Evolutionary conservation across 1,139 yeast species (phyloP), one percentile per base, ranked within the genome.

Genomic region (Protomyces arabidopsidicola): DNA sequence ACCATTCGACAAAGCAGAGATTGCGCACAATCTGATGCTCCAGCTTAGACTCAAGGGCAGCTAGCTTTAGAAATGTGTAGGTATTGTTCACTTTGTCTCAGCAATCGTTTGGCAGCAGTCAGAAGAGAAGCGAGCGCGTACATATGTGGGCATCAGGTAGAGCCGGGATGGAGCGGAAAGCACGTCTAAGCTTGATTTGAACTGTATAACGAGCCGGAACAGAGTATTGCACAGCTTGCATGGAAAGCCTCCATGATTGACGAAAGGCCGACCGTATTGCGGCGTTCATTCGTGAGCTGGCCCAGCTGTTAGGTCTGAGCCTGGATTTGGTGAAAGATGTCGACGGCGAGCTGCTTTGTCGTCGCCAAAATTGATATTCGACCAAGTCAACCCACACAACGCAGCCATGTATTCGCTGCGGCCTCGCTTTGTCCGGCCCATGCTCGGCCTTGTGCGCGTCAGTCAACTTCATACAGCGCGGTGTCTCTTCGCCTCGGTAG

Each of bases 11-110:
- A 24, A 27, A 22, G n/a, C 55, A 53, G 8, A 58, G 27, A n/a
- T 58, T 58, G 38, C 53, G 27, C 20, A 58, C 31, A 34, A 58
- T 42, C 42, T 58, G 51, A 14, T 52, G 53, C 45, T 58, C 62
- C n/a, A 58, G 39, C 34, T 34, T 35, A 10, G 52, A 42, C 12
- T 27, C 39, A 14, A 12, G 14, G 8, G 42, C 55, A 16, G 62
- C 62, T 12, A 50, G 51, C 9, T 12, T 12, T 18, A 58, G 53
- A 45, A 58, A 58, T 8, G 36, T 20, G n/a, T 31, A 27, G 5
- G 62, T 58, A 39, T 58, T 58, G 14, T 58, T 35, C 24, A 58
- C 31, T 12, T 27, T 50, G 52, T 31, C 53, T 55, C 8, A 36
- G 42, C 35, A 16, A 2, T 22, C 50, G 27, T 18, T 14, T 36